Evolutionary conservation across 768 basidiomycete genomes (phyloP), one percentile per base, ranked within the genome.

Genomic region (Clathrus columnatus): DNA sequence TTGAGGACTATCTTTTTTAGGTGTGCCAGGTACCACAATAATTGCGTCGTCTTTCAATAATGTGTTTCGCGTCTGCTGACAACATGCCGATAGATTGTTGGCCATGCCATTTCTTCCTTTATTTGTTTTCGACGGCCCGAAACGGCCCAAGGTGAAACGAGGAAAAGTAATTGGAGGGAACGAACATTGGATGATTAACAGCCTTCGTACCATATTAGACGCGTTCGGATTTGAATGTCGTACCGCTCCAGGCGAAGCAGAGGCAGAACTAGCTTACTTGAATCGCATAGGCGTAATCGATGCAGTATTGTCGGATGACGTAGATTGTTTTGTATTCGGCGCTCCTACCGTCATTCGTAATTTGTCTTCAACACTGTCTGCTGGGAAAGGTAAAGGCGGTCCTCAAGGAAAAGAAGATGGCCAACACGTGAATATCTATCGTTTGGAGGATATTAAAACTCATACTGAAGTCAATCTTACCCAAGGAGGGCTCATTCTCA

Each of bases 291-390:
- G 91, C 2, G 67, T 87, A 51, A 87, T 97, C 54, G 94, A 97
- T 64, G 90, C 84, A 0, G 80, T 96, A 23, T 75, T 94, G 44
- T 89, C 93, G 0, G 94, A 97, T 67, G 94, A 96, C 62, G 92
- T 93, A 1, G 93, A 97, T 64, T 93, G 83, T 53, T 85, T 95
- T 64, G 70, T 96, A 2, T 97, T 97, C 59, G 92, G 93, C 20
- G 92, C 91, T 0, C 77, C 71, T 5, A 81, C 81, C 45, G 82
- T 97, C 26, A 80, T 95, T 61, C 80, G 93, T 64, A 96, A 95
- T 90, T 90, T 83, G 44, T 86, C 85, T 57, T 79, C 79, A 47
- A 87, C 78, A 1, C 77, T 91, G 5, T 82, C 82, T 16, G 88
- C 88, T 1, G 86, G 91, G 67, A 74, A 76, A 7, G 67, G 80